A percentile compares a stretch with the other conserved stretches of the same genome.
These are phyloP conservation scores for Tetracladium setigerum DNA, from an alignment of 495 filamentous ascomycete genomes.

Conservation along the genomic window DNA sequence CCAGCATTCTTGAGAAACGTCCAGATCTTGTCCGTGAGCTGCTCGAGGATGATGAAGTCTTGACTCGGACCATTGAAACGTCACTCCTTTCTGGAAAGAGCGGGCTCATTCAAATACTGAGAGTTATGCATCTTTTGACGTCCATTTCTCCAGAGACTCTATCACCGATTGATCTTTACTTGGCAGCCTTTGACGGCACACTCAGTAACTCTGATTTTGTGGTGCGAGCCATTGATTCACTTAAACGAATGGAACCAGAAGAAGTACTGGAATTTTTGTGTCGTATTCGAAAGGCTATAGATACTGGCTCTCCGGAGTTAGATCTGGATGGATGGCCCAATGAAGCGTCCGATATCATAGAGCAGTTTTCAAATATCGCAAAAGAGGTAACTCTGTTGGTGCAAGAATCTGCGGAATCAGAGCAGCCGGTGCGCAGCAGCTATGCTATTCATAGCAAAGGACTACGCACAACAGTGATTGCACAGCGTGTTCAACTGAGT, in stretches of 20 bases:
- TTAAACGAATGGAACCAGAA: constrained; percentile 33
- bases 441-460: constrained; percentile 64
- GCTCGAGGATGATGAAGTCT: constrained; percentile 24
- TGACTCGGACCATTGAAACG: constrained; percentile 4
- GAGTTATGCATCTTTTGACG: constrained; percentile 11
- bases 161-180: constrained; percentile 16
- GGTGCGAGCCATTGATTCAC: constrained; percentile 21
- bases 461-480: constrained; percentile 75
- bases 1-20: too few species aligned
- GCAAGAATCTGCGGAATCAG: constrained; percentile 31
- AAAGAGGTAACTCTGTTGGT: constrained; percentile 30
- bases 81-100: constrained; percentile 25
- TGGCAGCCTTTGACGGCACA: constrained; percentile 10
- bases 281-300: constrained; percentile 25
- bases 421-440: constrained; percentile 58
- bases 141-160: background rate
- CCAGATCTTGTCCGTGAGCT: constrained; percentile 16
- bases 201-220: constrained; percentile 13
- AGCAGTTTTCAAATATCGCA: constrained; percentile 30
- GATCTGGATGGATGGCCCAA: constrained; percentile 16
- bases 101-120: constrained; percentile 12
- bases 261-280: constrained; percentile 30
- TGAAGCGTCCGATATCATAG: constrained; percentile 27
- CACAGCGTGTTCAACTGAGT: constrained; percentile 80
- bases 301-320: constrained; percentile 9